These are phyloP conservation scores for Emericellopsis terricola DNA, from an alignment of 495 filamentous ascomycete species.

Conservation along the genomic window DNA sequence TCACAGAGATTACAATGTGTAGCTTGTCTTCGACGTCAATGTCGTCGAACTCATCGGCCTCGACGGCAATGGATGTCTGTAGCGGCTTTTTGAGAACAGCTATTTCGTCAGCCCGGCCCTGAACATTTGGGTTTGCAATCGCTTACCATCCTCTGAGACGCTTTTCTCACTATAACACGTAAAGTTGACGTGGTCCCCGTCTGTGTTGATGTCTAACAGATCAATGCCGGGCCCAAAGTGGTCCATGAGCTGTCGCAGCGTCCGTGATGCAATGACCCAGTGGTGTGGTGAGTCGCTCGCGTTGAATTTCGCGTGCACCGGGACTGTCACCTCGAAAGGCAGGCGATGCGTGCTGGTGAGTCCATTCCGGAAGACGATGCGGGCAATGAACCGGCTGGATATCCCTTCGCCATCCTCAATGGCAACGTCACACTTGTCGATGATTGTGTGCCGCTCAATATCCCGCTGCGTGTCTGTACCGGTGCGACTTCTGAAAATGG, in stretches of 20 bases:
- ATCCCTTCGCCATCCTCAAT: conserved; percentile 56
- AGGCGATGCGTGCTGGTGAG: conserved; percentile 81
- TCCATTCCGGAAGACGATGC: conserved; percentile 78
- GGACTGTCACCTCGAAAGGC: conserved; percentile 66
- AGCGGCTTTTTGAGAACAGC: conserved; percentile 87
- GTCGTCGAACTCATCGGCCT: conserved; percentile 71
- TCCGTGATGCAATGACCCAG: conserved; percentile 61
- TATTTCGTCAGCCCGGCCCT: conserved; percentile 13
- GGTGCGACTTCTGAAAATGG: conserved; percentile 24
- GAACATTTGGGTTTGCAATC: too few species aligned
- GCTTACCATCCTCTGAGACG: conserved; percentile 60
- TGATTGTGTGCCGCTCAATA: conserved; percentile 53
- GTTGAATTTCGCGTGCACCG: conserved; percentile 82
- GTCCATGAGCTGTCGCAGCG: conserved; percentile 69
- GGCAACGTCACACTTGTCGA: conserved; percentile 75
- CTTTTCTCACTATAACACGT: conserved; percentile 93
- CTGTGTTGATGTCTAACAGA: conserved; percentile 71
- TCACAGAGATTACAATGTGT: conserved; percentile 78
- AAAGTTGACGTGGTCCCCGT: conserved; percentile 45
- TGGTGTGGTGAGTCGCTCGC: conserved; percentile 45
- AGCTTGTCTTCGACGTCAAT: conserved; percentile 57
- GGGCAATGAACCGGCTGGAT: conserved; percentile 66
- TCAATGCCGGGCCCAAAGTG: conserved; percentile 86
- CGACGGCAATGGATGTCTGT: conserved; percentile 77
- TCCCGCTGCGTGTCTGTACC: conserved; percentile 15